These are phyloP conservation scores for Rhizopus arrhizus DNA, from an alignment of 371 early-diverging fungal species.

Conservation along the genomic window DNA sequence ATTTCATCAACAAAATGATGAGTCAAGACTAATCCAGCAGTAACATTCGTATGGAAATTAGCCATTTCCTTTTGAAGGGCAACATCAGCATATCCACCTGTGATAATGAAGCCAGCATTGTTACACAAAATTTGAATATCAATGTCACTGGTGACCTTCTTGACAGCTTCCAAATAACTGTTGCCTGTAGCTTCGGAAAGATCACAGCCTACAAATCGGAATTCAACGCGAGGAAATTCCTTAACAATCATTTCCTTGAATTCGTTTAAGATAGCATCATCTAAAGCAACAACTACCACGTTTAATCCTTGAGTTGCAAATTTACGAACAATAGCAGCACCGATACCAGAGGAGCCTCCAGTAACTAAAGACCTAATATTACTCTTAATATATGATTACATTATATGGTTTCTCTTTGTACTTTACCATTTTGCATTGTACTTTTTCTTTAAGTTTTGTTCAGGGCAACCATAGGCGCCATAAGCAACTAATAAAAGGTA, in stretches of 20 bases:
- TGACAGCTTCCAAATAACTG: conserved; percentile 48
- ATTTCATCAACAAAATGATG: conserved; percentile 59
- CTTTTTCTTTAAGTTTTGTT: conserved; percentile 60
- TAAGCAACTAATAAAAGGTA: conserved; percentile 49
- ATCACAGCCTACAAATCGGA: conserved; percentile 61
- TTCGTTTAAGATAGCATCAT: conserved; percentile 44
- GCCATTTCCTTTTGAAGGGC: conserved; percentile 47
- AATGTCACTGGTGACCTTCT: conserved; percentile 49
- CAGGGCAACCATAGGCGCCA: conserved; percentile 54
- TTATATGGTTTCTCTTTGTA: not conserved
- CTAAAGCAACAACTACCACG: conserved; percentile 63
- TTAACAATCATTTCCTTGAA: conserved; percentile 44
- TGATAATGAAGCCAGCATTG: conserved; percentile 68
- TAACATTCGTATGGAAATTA: conserved; percentile 62
- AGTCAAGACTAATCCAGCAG: conserved; percentile 47
- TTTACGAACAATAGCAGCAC: conserved; percentile 59
- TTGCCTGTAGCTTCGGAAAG: conserved; percentile 44
- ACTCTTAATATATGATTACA: not conserved
- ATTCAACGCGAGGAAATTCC: conserved; percentile 49
- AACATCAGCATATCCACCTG: conserved; percentile 56
- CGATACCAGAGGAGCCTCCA: conserved; percentile 71
- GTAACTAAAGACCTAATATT: conserved; percentile 47
- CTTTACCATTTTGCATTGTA: conserved; percentile 64
- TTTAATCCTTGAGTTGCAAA: conserved; percentile 59
- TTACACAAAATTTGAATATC: conserved; percentile 62